phyloP scores from a whole-genome alignment of 2,329 filamentous ascomycete species.

The Epichloe hybrida region DNA sequence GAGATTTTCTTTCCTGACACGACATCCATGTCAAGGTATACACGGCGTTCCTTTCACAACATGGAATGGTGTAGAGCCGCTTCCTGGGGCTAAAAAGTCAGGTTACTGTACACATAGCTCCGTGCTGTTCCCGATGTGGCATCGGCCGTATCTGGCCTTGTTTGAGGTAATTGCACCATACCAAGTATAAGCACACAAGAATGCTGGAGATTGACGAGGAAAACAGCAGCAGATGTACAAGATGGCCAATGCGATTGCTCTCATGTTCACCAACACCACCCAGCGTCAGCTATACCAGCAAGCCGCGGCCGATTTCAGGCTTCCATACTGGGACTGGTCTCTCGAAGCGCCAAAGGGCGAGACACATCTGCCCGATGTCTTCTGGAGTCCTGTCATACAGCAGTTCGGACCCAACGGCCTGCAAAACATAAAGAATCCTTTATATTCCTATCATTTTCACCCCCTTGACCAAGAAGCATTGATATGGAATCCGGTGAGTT shows the following conservation, averaged over 20 bases:
- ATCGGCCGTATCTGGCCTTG: constrained; percentile 61
- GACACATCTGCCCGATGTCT: constrained; percentile 30
- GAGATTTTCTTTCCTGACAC: not conserved
- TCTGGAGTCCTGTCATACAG: constrained; percentile 34
- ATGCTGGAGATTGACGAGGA: constrained; percentile 6
- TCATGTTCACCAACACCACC: constrained; percentile 31
- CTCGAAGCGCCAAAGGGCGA: constrained; percentile 32
- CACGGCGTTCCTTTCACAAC: constrained; percentile 58
- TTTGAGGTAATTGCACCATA: constrained; percentile 32
- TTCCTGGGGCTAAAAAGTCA: constrained; percentile 36
- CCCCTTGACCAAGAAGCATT: constrained; percentile 46
- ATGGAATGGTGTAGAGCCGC: constrained; percentile 39
- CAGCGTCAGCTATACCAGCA: constrained; percentile 35
- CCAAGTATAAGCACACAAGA: not conserved
- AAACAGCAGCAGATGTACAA: constrained; percentile 23
- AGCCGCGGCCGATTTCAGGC: constrained; percentile 37
- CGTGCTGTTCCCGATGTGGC: constrained; percentile 68
- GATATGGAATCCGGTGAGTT: constrained; percentile 43
- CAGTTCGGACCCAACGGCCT: constrained; percentile 42
- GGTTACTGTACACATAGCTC: constrained; percentile 72
- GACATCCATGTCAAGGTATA: constrained; percentile 46
- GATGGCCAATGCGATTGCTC: constrained; percentile 29
- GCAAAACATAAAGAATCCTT: constrained; percentile 46
- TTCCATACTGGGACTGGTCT: constrained; percentile 50
- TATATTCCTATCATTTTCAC: constrained; percentile 47